These are phyloP conservation scores for Diaporthe amygdali DNA, from an alignment of 2,329 filamentous ascomycete species.

Conservation along the genomic window DNA sequence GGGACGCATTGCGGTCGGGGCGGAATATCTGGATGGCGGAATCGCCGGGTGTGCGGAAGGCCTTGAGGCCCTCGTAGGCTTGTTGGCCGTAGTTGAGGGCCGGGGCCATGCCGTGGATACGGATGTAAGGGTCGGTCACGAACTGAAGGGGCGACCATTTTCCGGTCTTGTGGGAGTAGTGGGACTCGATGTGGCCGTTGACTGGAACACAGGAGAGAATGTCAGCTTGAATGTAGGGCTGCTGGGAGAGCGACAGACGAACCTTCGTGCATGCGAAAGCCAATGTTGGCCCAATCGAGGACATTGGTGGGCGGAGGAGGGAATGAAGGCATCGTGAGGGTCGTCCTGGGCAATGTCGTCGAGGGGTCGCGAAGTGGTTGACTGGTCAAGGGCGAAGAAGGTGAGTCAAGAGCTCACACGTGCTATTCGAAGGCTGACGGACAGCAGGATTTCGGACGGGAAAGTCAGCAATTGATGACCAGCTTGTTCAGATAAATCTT, in stretches of 20 bases:
- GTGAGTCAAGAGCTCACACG: background rate
- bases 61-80: slow-evolving; percentile 98
- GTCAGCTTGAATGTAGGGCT: background rate
- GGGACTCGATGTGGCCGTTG: slow-evolving; percentile 91
- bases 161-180: slow-evolving; percentile 75
- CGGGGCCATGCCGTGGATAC: slow-evolving; percentile 93
- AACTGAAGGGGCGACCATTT: slow-evolving; percentile 82
- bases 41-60: slow-evolving; percentile 80
- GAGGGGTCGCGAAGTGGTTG: background rate
- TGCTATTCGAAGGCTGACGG: background rate
- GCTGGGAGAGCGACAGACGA: slow-evolving; percentile 32
- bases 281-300: slow-evolving; percentile 93
- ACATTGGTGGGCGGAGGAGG: slow-evolving; percentile 79
- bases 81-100: slow-evolving; percentile 97
- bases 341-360: background rate
- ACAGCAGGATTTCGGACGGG: too few relatives aligned
- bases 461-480: background rate
- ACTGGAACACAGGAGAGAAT: slow-evolving; percentile 55
- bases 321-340: slow-evolving; percentile 58
- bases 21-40: slow-evolving; percentile 83
- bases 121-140: slow-evolving; percentile 82
- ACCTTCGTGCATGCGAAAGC: slow-evolving; percentile 93
- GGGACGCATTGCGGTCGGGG: slow-evolving; percentile 80
- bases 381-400: background rate
- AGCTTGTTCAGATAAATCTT: background rate